Conservation (phyloP, 2,329 filamentous ascomycete genomes). For the Colletotrichum sidae region DNA sequence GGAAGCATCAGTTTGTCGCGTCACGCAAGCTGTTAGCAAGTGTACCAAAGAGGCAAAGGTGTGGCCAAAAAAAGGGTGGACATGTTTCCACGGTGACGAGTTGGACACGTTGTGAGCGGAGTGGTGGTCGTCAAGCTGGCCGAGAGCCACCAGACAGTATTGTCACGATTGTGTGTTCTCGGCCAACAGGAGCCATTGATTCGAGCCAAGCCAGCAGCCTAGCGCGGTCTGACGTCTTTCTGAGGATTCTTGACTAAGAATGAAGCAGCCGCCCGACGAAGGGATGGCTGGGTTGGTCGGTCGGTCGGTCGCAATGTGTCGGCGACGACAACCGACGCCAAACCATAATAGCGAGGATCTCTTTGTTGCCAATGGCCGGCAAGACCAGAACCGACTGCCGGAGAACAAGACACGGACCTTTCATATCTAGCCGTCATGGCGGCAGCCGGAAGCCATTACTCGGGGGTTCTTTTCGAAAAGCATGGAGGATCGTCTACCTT, state of each 20-base stretch:
- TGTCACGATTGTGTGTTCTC: too few species aligned
- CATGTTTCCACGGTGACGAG: too few species aligned
- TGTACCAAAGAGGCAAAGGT: too few species aligned
- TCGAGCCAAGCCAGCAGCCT: not conserved
- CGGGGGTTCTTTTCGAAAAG: too few species aligned
- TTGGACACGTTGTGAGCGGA: too few species aligned
- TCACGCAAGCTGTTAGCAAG: too few species aligned
- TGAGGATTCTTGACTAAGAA: slow-evolving; percentile 4
- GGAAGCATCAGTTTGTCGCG: too few species aligned
- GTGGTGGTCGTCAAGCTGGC: too few species aligned
- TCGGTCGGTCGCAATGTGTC: not conserved
- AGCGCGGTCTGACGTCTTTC: slow-evolving; percentile 6
- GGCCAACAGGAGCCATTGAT: too few species aligned
- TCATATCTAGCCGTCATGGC: slow-evolving; percentile 7
- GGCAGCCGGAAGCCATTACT: not conserved
- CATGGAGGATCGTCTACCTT: not conserved
- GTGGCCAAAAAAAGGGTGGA: too few species aligned
- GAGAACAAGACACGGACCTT: not conserved
- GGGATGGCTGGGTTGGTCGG: not conserved
- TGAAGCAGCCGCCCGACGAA: not conserved
- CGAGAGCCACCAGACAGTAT: too few species aligned
- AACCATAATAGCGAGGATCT: not conserved
- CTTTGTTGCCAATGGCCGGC: slow-evolving; percentile 2
- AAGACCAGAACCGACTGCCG: slow-evolving; percentile 12
- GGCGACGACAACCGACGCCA: slow-evolving; percentile 23